Evolutionary conservation across 768 basidiomycete species (phyloP).

Genomic region (Pleurotus tuoliensis): DNA sequence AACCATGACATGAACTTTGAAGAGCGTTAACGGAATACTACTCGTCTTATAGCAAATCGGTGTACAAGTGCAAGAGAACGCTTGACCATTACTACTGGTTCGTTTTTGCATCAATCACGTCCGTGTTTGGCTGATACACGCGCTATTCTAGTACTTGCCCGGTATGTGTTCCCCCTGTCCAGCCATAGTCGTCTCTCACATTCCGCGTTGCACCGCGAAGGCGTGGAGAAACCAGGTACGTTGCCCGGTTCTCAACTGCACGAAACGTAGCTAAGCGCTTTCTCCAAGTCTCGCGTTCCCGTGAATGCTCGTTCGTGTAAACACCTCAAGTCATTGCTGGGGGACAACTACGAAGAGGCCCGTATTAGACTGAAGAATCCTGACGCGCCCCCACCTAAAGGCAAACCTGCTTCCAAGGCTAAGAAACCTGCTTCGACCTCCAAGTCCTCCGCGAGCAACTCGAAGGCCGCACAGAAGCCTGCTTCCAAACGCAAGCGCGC

Average conservation of each 20-base stretch:
- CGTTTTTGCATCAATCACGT: background rate
- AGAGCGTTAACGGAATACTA: no score
- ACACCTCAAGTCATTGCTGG: conserved; percentile 31
- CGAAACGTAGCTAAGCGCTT: no score
- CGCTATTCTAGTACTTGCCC: conserved; percentile 25
- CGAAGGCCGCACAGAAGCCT: background rate
- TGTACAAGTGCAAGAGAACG: conserved; percentile 39
- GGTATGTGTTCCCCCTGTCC: conserved; percentile 15
- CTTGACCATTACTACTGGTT: conserved; percentile 38
- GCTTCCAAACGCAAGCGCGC: conserved; percentile 9
- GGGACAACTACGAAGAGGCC: conserved; percentile 34
- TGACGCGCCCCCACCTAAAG: conserved; percentile 18
- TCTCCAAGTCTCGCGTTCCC: conserved; percentile 23
- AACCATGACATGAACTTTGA: no score
- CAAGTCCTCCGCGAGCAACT: background rate
- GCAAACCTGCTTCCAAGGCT: conserved; percentile 12
- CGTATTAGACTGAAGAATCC: conserved; percentile 34
- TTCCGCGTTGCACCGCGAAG: conserved; percentile 2
- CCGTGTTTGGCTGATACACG: background rate
- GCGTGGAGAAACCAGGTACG: conserved; percentile 31
- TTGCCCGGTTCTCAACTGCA: no score
- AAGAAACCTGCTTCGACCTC: conserved; percentile 5
- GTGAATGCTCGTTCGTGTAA: conserved; percentile 37
- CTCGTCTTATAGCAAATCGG: conserved; percentile 27
- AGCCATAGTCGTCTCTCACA: no score